These are phyloP conservation scores for Sugiyamaella mastotermitis DNA, from an alignment of 805 yeast genomes.

Conservation along the genomic window DNA sequence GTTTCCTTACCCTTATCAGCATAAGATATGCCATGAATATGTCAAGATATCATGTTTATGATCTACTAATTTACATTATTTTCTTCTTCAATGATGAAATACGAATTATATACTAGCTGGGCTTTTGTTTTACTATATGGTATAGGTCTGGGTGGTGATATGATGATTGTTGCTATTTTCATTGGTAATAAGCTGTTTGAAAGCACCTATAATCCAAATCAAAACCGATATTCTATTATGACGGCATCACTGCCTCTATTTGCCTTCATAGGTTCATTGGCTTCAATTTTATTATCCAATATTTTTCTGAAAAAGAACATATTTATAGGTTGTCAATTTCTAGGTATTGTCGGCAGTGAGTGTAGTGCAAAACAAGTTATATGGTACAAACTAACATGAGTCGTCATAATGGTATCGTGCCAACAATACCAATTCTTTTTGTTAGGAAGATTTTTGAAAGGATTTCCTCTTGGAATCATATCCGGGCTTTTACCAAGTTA, in stretches of 20 bases:
- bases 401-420: background rate
- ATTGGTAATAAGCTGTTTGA: constrained; percentile 5
- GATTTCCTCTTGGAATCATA: constrained; percentile 8
- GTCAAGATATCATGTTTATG: background rate
- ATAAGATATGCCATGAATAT: background rate
- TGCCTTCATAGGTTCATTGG: constrained; percentile 1
- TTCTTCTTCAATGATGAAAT: background rate
- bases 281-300: background rate
- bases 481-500: constrained; percentile 9
- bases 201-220: background rate
- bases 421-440: constrained; percentile 1
- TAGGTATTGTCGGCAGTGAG: constrained; percentile 6
- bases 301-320: constrained; percentile 1
- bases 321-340: background rate
- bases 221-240: constrained; percentile 5
- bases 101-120: constrained; percentile 2
- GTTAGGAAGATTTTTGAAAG: constrained; percentile 8
- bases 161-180: constrained; percentile 8
- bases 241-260: constrained; percentile 10
- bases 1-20: background rate
- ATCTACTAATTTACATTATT: background rate
- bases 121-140: constrained; percentile 7
- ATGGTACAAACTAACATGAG: background rate
- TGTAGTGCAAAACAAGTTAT: background rate
- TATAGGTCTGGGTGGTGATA: constrained; percentile 9